These are phyloP conservation scores for Umbelopsis sp. DNA, from an alignment of 192 early-diverging fungal species.

Conservation along the genomic window DNA sequence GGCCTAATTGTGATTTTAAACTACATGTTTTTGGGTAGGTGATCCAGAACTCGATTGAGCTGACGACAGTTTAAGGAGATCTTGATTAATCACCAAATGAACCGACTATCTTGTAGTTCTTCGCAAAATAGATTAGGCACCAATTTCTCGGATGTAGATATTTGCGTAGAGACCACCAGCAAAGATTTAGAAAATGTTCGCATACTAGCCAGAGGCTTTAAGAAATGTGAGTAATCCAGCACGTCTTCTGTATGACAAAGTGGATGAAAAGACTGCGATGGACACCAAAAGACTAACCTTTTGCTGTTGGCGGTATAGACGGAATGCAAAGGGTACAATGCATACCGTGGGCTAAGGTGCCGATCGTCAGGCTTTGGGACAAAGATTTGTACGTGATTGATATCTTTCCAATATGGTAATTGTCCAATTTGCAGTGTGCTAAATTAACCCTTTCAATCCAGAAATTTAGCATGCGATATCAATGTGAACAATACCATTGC, in stretches of 20 bases:
- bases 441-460: conserved; percentile 28
- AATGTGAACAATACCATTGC: conserved; percentile 94
- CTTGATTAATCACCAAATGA: not conserved
- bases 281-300: not conserved
- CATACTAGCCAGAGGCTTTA: conserved; percentile 71
- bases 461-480: conserved; percentile 83
- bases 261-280: conserved; percentile 5
- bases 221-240: conserved; percentile 58
- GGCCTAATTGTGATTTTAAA: conserved; percentile 75
- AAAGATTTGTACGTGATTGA: conserved; percentile 71
- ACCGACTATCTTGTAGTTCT: conserved; percentile 55
- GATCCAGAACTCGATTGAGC: not conserved
- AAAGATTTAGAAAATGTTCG: conserved; percentile 75
- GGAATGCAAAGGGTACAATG: conserved; percentile 82
- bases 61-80: not conserved
- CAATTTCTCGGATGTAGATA: conserved; percentile 84
- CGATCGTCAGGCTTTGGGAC: conserved; percentile 92
- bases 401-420: not conserved
- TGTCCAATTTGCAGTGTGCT: not conserved
- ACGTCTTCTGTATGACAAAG: not conserved
- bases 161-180: conserved; percentile 89
- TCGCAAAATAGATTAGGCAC: conserved; percentile 90
- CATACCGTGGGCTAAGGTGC: conserved; percentile 87
- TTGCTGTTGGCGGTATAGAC: conserved; percentile 45
- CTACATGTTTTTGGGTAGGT: conserved; percentile 88